Conservation (phyloP, 192 early-diverging fungal genomes). For the Diversispora eburnea region DNA sequence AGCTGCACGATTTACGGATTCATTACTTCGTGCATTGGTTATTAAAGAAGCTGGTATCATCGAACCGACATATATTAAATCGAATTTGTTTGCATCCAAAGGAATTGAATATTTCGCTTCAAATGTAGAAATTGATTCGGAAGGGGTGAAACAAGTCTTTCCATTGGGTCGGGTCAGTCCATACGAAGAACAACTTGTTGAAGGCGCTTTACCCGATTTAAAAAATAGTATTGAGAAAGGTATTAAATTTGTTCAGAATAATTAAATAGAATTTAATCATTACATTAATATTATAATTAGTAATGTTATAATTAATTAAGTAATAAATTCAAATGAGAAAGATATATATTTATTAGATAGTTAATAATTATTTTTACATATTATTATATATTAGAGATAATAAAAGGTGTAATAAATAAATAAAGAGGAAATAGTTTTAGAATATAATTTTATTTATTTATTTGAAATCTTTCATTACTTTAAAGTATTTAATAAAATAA, state of each 20-base stretch:
- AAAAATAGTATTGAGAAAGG: conserved; percentile 88
- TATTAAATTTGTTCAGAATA: conserved; percentile 61
- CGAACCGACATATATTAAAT: conserved; percentile 83
- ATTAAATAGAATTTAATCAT: too few species aligned
- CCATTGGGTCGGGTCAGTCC: conserved; percentile 66
- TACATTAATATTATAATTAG: too few species aligned
- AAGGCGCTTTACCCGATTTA: conserved; percentile 76
- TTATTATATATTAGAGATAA: too few species aligned
- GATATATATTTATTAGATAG: too few species aligned
- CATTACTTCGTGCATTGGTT: conserved; percentile 74
- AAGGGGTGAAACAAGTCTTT: conserved; percentile 85
- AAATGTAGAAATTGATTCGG: conserved; percentile 64
- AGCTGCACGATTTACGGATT: conserved; percentile 83
- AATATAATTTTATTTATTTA: too few species aligned
- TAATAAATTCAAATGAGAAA: too few species aligned
- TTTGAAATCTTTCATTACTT: too few species aligned
- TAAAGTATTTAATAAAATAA: too few species aligned
- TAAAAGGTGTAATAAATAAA: too few species aligned
- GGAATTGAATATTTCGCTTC: conserved; percentile 69
- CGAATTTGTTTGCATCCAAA: conserved; percentile 57
- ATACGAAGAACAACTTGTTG: conserved; percentile 81
- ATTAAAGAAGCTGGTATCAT: conserved; percentile 66
- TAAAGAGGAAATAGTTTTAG: too few species aligned
- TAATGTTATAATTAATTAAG: too few species aligned
- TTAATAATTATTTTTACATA: too few species aligned